Evolutionary conservation across 139 green algal genomes (phyloP).

Genomic region (Mychonastes homosphaera): DNA sequence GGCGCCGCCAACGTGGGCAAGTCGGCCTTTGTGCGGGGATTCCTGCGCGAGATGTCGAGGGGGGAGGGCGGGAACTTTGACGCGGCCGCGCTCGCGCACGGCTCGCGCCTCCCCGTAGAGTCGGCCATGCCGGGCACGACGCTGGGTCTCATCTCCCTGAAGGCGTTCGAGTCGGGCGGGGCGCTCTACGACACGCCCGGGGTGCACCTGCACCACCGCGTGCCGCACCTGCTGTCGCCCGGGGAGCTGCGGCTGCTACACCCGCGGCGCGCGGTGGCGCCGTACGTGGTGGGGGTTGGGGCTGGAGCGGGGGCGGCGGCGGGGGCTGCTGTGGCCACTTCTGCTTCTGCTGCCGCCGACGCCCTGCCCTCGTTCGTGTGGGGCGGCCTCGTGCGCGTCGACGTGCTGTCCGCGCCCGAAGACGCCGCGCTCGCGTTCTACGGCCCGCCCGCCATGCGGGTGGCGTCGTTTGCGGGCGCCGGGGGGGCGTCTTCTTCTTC

Average conservation of each 20-base stretch:
- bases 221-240: conserved; percentile 74
- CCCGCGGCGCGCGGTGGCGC: conserved; percentile 43
- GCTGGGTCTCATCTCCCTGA: conserved; percentile 72
- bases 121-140: conserved; percentile 90
- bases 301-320: neutral
- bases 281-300: conserved; percentile 15
- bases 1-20: conserved; percentile 96
- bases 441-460: conserved; percentile 23
- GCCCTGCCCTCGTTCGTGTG: neutral
- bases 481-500: neutral
- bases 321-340: neutral
- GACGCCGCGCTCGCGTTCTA: conserved; percentile 49
- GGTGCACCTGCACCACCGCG: conserved; percentile 84
- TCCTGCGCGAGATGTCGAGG: conserved; percentile 60
- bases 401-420: conserved; percentile 48
- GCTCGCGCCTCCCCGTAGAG: conserved; percentile 55
- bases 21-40: conserved; percentile 77
- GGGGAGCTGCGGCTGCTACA: conserved; percentile 66
- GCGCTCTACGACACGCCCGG: conserved; percentile 84
- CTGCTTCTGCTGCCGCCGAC: neutral
- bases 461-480: conserved; percentile 7
- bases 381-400: conserved; percentile 49
- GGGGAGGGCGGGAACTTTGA: conserved; percentile 28
- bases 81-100: conserved; percentile 5
- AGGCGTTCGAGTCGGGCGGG: conserved; percentile 63